These are phyloP conservation scores for Wickerhamomyces subpelliculosus DNA, from an alignment of 805 yeast species.

Conservation along the genomic window DNA sequence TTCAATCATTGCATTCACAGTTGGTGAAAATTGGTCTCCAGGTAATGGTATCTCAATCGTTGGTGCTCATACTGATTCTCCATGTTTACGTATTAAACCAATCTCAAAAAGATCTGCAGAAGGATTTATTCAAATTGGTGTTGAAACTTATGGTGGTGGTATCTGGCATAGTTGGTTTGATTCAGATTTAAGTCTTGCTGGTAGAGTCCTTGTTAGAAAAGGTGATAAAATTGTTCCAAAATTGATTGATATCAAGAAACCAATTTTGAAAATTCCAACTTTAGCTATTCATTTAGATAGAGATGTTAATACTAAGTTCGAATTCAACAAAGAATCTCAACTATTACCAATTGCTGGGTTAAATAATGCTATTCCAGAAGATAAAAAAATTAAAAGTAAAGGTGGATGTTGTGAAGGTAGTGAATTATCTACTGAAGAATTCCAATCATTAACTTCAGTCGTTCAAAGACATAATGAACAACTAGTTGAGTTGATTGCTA, in stretches of 20 bases:
- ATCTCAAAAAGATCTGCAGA: slow-evolving; percentile 61
- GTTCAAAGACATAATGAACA: slow-evolving; percentile 73
- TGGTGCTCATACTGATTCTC: slow-evolving; percentile 97
- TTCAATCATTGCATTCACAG: slow-evolving; percentile 79
- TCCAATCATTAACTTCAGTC: slow-evolving; percentile 57
- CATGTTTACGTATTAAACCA: slow-evolving; percentile 85
- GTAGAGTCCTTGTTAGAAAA: slow-evolving; percentile 67
- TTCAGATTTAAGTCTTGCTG: slow-evolving; percentile 86
- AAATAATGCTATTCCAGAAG: slow-evolving; percentile 26
- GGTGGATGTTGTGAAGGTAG: slow-evolving; percentile 40
- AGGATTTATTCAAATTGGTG: slow-evolving; percentile 85
- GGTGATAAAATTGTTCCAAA: slow-evolving; percentile 50
- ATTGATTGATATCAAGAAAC: slow-evolving; percentile 74
- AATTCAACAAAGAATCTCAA: slow-evolving; percentile 84
- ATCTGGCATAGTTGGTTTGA: slow-evolving; percentile 98
- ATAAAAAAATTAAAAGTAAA: slow-evolving; percentile 7
- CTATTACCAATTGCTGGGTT: slow-evolving; percentile 81
- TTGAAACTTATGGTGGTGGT: slow-evolving; percentile 93
- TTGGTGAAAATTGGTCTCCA: slow-evolving; percentile 63
- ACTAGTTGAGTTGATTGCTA: slow-evolving; percentile 61
- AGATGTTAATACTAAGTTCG: slow-evolving; percentile 69
- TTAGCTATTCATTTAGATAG: slow-evolving; percentile 88
- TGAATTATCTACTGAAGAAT: slow-evolving; percentile 46
- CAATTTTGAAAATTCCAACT: slow-evolving; percentile 87
- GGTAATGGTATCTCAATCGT: slow-evolving; percentile 84